These are phyloP conservation scores for Ceratobasidium sp. DNA, from an alignment of 1,284 basidiomycete species.

Conservation along the genomic window DNA sequence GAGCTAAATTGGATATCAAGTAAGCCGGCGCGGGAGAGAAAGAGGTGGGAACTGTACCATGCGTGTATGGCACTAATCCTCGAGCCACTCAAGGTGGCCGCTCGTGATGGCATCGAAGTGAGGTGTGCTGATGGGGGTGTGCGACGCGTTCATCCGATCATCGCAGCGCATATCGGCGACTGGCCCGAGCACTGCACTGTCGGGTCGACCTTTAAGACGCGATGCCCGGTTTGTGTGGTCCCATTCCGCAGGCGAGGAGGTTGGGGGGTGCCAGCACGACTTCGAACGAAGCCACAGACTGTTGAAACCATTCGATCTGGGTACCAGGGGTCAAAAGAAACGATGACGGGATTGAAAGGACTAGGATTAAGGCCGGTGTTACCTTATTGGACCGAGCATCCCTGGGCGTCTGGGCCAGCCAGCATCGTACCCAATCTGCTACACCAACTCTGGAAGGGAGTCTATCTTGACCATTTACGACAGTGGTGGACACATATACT, in stretches of 20 bases:
- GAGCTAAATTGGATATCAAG: neutral
- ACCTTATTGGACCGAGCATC: slow-evolving; percentile 53
- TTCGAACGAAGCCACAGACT: slow-evolving; percentile 1
- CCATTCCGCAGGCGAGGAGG: neutral
- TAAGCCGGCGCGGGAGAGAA: neutral
- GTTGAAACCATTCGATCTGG: neutral
- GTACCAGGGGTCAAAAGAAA: neutral
- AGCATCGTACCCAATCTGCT: slow-evolving; percentile 52
- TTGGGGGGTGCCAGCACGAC: neutral
- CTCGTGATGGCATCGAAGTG: slow-evolving; percentile 42
- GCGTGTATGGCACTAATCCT: slow-evolving; percentile 48
- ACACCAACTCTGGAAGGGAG: slow-evolving; percentile 56
- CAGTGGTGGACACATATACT: slow-evolving; percentile 46
- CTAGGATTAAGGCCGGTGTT: slow-evolving; percentile 1
- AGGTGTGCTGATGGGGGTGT: slow-evolving; percentile 46
- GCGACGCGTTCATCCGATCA: slow-evolving; percentile 45
- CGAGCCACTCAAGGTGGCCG: slow-evolving; percentile 45
- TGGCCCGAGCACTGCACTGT: slow-evolving; percentile 50
- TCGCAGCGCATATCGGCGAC: slow-evolving; percentile 51
- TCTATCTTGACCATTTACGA: slow-evolving; percentile 53
- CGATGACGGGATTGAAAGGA: neutral
- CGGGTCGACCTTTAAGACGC: slow-evolving; percentile 22
- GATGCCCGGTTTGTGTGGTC: slow-evolving; percentile 26
- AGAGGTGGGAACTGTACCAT: slow-evolving; percentile 49
- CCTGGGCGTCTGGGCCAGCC: slow-evolving; percentile 19